Evolutionary conservation across 192 early-diverging fungal species (phyloP).

Genomic region (Backusella circina): DNA sequence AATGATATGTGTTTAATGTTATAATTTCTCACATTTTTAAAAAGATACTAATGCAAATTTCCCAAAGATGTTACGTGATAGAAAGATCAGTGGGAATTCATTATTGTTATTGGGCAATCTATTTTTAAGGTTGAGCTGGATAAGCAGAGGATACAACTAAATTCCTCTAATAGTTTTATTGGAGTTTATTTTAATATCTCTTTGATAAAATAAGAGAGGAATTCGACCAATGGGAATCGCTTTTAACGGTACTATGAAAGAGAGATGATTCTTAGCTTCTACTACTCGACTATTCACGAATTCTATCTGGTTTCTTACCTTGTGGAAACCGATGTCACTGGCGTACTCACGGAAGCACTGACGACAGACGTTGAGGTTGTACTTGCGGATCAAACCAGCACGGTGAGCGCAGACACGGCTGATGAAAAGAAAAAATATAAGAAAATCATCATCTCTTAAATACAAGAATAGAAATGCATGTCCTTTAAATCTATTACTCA

Average conservation of each 20-base stretch:
- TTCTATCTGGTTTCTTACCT: slow-evolving; percentile 54
- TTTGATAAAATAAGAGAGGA: neutral
- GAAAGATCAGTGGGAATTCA: neutral
- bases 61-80: neutral
- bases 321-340: slow-evolving; percentile 97
- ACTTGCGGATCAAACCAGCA: slow-evolving; percentile 99
- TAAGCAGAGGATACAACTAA: neutral
- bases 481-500: neutral
- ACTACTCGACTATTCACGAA: neutral
- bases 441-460: neutral
- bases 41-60: neutral
- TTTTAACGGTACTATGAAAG: neutral
- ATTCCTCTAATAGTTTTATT: neutral
- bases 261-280: neutral
- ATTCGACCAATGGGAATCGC: neutral
- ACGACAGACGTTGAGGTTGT: slow-evolving; percentile 97
- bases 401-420: slow-evolving; percentile 98
- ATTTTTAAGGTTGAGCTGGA: neutral
- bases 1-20: neutral
- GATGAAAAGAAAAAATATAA: neutral
- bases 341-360: slow-evolving; percentile 99
- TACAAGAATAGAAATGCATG: neutral
- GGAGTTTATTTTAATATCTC: neutral
- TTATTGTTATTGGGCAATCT: neutral
- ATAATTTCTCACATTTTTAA: neutral